A percentile compares a stretch with the other conserved stretches of the same genome.
Evolutionary conservation across 495 filamentous ascomycete species (phyloP).

Genomic region (Polyplosphaeria fusca): DNA sequence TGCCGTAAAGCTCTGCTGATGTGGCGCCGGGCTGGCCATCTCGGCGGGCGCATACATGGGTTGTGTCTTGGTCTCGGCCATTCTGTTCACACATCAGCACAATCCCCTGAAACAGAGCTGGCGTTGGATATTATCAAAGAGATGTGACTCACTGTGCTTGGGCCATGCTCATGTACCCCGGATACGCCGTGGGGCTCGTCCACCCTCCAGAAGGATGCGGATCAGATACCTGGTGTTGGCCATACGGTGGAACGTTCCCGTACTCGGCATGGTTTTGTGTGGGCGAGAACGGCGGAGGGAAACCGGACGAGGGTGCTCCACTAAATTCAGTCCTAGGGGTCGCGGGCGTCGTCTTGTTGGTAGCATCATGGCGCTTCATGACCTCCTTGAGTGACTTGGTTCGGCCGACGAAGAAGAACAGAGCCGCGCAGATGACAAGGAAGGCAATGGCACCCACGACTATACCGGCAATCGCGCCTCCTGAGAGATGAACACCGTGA

Average conservation of each 20-base stretch:
- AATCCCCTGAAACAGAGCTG: too few species aligned
- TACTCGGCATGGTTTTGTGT: slow-evolving; percentile 4
- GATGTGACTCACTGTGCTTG: not conserved
- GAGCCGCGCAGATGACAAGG: slow-evolving; percentile 40
- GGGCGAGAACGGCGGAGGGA: not conserved
- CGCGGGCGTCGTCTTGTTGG: not conserved
- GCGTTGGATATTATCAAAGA: not conserved
- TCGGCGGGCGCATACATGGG: not conserved
- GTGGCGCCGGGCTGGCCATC: not conserved
- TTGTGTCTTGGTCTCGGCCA: slow-evolving; percentile 2
- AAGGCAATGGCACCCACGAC: slow-evolving; percentile 43
- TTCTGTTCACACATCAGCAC: slow-evolving; percentile 2
- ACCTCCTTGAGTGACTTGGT: slow-evolving; percentile 25
- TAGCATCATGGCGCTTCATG: slow-evolving; percentile 13
- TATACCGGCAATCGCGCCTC: slow-evolving; percentile 49
- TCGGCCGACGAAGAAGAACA: slow-evolving; percentile 45
- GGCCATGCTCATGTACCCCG: slow-evolving; percentile 11
- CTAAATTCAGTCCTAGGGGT: not conserved
- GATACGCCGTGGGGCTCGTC: slow-evolving; percentile 3
- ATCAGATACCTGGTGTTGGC: slow-evolving; percentile 7
- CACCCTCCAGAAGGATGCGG: slow-evolving; percentile 16
- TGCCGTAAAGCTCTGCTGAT: slow-evolving; percentile 7
- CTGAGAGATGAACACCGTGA: slow-evolving; percentile 34
- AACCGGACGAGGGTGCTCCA: not conserved
- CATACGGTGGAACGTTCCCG: not conserved